Conservation (phyloP, 805 yeast genomes). For the Myxozyma nipponensis region DNA sequence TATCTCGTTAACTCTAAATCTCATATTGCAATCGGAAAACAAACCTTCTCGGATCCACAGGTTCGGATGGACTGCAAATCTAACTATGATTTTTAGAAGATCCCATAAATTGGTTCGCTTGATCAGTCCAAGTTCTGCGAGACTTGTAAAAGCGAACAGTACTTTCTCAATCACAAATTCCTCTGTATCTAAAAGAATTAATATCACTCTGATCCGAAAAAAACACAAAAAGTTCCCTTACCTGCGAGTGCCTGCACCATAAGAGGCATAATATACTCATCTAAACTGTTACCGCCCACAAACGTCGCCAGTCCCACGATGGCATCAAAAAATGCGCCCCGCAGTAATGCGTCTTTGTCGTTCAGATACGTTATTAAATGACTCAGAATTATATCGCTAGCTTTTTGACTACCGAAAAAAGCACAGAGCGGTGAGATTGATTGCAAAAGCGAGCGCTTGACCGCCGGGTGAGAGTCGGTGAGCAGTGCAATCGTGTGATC, state of each 20-base stretch:
- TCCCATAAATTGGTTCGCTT: constrained; percentile 53
- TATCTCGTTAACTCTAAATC: not conserved
- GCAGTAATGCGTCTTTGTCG: constrained; percentile 63
- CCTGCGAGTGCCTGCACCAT: constrained; percentile 75
- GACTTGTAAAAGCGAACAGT: constrained; percentile 52
- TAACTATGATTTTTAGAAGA: constrained; percentile 48
- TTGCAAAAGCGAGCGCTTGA: constrained; percentile 63
- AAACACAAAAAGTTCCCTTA: not conserved
- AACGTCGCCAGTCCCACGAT: constrained; percentile 71
- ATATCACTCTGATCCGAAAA: not conserved
- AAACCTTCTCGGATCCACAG: constrained; percentile 67
- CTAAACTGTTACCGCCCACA: constrained; percentile 76
- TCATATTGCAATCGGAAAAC: not conserved
- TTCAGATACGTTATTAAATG: constrained; percentile 89
- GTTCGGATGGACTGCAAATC: constrained; percentile 78
- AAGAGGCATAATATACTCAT: constrained; percentile 83
- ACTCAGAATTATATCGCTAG: constrained; percentile 83
- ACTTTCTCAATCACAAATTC: constrained; percentile 75
- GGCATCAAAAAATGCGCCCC: constrained; percentile 67
- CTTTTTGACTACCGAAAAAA: constrained; percentile 79
- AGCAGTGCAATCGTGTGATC: constrained; percentile 59
- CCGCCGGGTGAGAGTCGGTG: constrained; percentile 64
- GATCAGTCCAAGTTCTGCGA: constrained; percentile 56
- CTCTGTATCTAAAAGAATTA: constrained; percentile 50
- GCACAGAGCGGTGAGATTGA: constrained; percentile 75